Evolutionary conservation across 306 rosid genomes (phyloP), one percentile per base, ranked within the genome.

Genomic region (Vicia villosa): DNA sequence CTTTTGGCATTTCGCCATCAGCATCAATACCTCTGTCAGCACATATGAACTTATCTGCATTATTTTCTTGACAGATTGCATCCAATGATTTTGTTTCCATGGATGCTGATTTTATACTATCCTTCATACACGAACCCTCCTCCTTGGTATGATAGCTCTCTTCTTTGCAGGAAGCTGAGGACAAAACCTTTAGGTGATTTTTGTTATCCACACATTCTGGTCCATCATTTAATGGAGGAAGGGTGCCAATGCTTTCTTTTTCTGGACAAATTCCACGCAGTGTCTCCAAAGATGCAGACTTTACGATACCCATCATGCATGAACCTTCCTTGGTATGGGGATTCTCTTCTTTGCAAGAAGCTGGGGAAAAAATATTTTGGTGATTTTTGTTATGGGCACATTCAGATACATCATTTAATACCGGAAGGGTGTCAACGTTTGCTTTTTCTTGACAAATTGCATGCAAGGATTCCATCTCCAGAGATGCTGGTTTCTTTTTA

Each of bases 21-120:
- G 45, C 13, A 26, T 49, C 62, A 10, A 36, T 32, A 20, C 37
- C 70, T 37, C 55, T 41, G n/a, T 50, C 57, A 47, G 61, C 74
- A 69, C 54, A 37, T 22, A 10, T 60, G 66, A 28, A 73, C 37
- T 68, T 49, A 19, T 66, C 69, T 20, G 4, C 61, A 22, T 52
- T 40, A 66, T 43, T 63, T 32, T 56, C 75, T 78, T 59, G 68
- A 74, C 54, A 19, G 52, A 63, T 63, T 66, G 75, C 50, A 37
- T 40, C 34, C 63, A 32, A 17, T 10, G 66, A 36, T 15, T 42
- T 26, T 2, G 2, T 24, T 59, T 70, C 60, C 61, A 28, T 15
- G 56, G 72, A 62, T 28, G 12, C 22, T 7, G 66, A 20, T 38
- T 68, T 63, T 32, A 9, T 49, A 37, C 40, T 54, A 40, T 75